Evolutionary conservation across 805 yeast species (phyloP), one percentile per base, ranked within the genome.

Genomic region (Diddensiella caesifluorescens): DNA sequence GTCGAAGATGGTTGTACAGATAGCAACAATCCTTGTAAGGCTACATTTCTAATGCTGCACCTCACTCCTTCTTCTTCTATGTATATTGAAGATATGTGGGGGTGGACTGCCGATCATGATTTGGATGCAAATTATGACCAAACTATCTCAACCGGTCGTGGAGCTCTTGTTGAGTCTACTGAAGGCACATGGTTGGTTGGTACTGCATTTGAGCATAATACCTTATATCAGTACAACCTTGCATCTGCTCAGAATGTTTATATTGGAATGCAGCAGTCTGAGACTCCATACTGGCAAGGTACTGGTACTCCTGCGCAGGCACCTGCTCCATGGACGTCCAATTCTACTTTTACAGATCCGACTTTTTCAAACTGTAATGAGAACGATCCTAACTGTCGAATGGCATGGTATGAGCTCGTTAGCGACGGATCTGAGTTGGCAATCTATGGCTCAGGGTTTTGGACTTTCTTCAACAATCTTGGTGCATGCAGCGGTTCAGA

Each of bases 51-150:
- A 26, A 15, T 32, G 3, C 27, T 39, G 13, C 42, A 39, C 27
- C 12, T 39, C 5, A 33, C 38, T 20, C 32, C 38, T 10, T 22
- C 38, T 4, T 38, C 43, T 4, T 39, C 43, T 7, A 26, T 34
- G 7, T 39, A 39, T 18, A 18, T 39, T 6, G 42, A 39, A 23
- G 31, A 39, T 25, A 33, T 39, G 32, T 39, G 42, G 42, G 42
- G 38, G n/a, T 33, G 38, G 43, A 39, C 43, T 19, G 43, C 43
- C 16, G 38, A 39, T 33, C 43, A 39, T 20, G 43, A 33, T 26
- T 27, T 39, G 5, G 43, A 32, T 33, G 36, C 37, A 3, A 33
- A 25, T 13, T 6, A 33, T 27, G 19, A 21, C 13, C 33, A 39
- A 20, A 23, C 27, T 10, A 39, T 39, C 21, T 39, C 38, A 10